Conservation (phyloP, 345 rosid species). For the Moricandia moricandioides region DNA sequence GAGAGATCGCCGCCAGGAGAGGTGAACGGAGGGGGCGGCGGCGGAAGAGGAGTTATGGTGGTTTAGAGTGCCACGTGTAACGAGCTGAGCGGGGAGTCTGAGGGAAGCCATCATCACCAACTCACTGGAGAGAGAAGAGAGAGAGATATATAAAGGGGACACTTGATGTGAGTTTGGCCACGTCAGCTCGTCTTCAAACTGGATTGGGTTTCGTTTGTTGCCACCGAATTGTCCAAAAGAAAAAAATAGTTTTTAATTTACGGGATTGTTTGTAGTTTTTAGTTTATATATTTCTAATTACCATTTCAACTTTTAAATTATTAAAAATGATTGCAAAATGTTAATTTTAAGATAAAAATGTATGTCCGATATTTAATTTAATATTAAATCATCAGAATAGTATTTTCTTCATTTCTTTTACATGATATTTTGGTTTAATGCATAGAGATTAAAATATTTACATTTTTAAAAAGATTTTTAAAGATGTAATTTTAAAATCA, state of each 20-base stretch:
- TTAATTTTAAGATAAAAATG: no score
- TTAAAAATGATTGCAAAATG: background rate
- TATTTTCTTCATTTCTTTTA: no score
- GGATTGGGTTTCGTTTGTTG: slow-evolving; percentile 22
- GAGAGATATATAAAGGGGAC: slow-evolving; percentile 20
- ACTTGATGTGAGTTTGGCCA: slow-evolving; percentile 47
- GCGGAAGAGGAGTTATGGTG: slow-evolving; percentile 15
- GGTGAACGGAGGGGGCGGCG: slow-evolving; percentile 18
- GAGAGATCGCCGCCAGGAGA: slow-evolving; percentile 44
- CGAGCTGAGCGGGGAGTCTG: slow-evolving; percentile 56
- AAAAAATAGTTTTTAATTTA: background rate
- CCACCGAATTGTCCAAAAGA: background rate
- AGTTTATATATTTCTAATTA: background rate
- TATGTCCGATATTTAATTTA: no score
- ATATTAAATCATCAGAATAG: no score
- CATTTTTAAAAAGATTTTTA: no score
- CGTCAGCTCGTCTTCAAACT: slow-evolving; percentile 20
- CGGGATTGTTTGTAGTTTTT: background rate
- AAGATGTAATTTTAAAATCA: no score
- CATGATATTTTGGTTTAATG: no score
- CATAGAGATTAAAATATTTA: no score
- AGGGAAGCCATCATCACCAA: slow-evolving; percentile 42
- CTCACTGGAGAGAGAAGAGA: background rate
- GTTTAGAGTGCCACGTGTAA: slow-evolving; percentile 40
- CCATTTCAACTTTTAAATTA: background rate